Evolutionary conservation across 495 filamentous ascomycete genomes (phyloP), one percentile per base, ranked within the genome.

Genomic region (Aspergillus funiculosus): DNA sequence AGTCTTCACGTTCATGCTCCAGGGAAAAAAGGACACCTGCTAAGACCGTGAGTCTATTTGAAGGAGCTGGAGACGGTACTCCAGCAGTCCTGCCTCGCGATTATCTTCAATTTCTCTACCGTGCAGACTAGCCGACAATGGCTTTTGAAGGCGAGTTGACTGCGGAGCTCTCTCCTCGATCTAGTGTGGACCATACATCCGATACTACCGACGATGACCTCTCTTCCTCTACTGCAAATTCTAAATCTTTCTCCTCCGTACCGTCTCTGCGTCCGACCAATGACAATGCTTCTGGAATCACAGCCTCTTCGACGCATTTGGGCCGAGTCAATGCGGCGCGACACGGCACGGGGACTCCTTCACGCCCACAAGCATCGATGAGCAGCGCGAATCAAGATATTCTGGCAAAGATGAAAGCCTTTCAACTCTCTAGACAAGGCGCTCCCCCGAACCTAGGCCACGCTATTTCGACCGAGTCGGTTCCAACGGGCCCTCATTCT

Each of bases 311-410:
- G 14, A 88, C 82, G 39, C 86, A 85, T 41, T 63, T 94, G 21
- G 90, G 85, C n/a, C 78, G 82, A 27, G 60, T 95, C 53, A 90
- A 85, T 58, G 88, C 83, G 39, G 87, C 87, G 17, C 80, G 88
- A 43, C 74, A 81, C 53, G 67, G 62, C 11, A 57, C 54, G 4
- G 61, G 54, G 6, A 50, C 58, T 9, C 78, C 81, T 28, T 62
- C 66, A 27, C 63, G 71, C n/a, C 68, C 64, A 2, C 66, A 71
- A 8, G 55, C 69, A 7, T 75, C 78, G 7, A 71, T 82, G 57
- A 78, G 80, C 28, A 74, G 71, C 37, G 70, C 74, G 32, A 70
- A 86, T 29, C 80, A 84, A 61, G 88, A 94, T 50, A 79, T 96
- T 48, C 78, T 85, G 68, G 85, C 82, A 26, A 89, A 83, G 54